These are phyloP conservation scores for Saccharomycopsis phalli DNA, from an alignment of 1,139 yeast species.

Conservation along the genomic window DNA sequence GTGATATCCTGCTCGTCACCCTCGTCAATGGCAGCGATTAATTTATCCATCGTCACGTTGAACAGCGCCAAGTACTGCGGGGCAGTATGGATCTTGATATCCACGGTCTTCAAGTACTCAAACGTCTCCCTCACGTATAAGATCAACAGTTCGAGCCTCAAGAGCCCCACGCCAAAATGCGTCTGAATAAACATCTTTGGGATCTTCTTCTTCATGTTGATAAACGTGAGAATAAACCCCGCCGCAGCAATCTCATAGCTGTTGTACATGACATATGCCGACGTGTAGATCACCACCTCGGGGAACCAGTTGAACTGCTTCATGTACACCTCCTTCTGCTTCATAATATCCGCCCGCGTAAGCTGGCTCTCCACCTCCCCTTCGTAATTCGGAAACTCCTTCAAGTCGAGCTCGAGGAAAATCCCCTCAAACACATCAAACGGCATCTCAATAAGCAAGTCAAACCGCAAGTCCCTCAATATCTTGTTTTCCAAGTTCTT, in stretches of 20 bases:
- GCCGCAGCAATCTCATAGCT: constrained; percentile 29
- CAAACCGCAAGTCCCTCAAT: constrained; percentile 14
- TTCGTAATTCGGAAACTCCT: not conserved
- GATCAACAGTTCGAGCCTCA: constrained; percentile 1
- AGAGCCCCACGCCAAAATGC: constrained; percentile 12
- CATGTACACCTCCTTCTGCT: not conserved
- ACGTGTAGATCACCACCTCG: constrained; percentile 8
- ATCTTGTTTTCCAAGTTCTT: constrained; percentile 17
- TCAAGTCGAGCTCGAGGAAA: not conserved
- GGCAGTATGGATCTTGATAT: not conserved
- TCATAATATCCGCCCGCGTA: not conserved
- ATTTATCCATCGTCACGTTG: constrained; percentile 3
- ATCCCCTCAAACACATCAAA: constrained; percentile 13
- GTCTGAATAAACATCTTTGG: constrained; percentile 9
- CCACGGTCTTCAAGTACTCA: constrained; percentile 7
- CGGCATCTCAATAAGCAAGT: constrained; percentile 15
- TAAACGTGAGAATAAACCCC: constrained; percentile 28
- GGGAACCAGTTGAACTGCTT: constrained; percentile 14
- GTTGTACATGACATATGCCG: constrained; percentile 13
- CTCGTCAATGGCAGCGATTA: constrained; percentile 1
- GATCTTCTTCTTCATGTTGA: not conserved
- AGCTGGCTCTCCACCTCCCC: not conserved
- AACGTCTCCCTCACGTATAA: constrained; percentile 3
- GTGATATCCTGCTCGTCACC: constrained; percentile 7
- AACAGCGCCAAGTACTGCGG: not conserved